A percentile compares a stretch with the other conserved stretches of the same genome.
Conservation (phyloP, 768 basidiomycete genomes). For the Amanita exitialis region DNA sequence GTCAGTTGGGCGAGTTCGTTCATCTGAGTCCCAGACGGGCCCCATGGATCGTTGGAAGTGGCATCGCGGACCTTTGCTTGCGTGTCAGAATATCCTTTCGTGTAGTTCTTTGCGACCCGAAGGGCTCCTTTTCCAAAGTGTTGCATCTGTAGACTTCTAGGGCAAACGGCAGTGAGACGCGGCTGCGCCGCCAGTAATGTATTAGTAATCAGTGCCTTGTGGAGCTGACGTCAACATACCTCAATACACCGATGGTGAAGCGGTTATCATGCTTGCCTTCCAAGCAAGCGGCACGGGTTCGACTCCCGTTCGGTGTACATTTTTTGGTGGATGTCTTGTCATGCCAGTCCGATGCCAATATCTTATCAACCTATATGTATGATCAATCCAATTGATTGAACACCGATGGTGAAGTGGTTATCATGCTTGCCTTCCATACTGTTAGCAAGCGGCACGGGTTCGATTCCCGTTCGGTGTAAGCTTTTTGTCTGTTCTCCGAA, state of each 20-base stretch:
- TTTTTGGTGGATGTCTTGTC: not conserved
- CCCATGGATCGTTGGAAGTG: constrained; percentile 97
- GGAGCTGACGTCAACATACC: not conserved
- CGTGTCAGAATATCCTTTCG: constrained; percentile 90
- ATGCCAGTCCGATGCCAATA: too few species aligned
- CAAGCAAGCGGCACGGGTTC: constrained; percentile 22
- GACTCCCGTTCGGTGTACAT: constrained; percentile 6
- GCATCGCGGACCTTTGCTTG: constrained; percentile 95
- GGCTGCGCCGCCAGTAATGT: not conserved
- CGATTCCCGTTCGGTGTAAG: not conserved
- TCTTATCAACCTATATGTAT: too few species aligned
- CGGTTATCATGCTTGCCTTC: constrained; percentile 92
- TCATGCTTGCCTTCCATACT: constrained; percentile 77
- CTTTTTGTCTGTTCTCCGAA: not conserved
- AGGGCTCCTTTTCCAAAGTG: constrained; percentile 79
- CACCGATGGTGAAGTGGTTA: constrained; percentile 81
- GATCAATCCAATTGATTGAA: not conserved
- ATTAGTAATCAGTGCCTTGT: not conserved
- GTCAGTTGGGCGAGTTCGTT: constrained; percentile 96
- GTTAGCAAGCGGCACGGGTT: constrained; percentile 16
- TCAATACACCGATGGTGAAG: constrained; percentile 58
- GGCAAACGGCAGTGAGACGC: constrained; percentile 5
- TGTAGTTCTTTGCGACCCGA: constrained; percentile 90
- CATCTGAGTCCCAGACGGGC: constrained; percentile 96
- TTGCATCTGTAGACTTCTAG: constrained; percentile 34